Evolutionary conservation across 768 basidiomycete species (phyloP), one percentile per base, ranked within the genome.

Genomic region (Myochromella boudieri): DNA sequence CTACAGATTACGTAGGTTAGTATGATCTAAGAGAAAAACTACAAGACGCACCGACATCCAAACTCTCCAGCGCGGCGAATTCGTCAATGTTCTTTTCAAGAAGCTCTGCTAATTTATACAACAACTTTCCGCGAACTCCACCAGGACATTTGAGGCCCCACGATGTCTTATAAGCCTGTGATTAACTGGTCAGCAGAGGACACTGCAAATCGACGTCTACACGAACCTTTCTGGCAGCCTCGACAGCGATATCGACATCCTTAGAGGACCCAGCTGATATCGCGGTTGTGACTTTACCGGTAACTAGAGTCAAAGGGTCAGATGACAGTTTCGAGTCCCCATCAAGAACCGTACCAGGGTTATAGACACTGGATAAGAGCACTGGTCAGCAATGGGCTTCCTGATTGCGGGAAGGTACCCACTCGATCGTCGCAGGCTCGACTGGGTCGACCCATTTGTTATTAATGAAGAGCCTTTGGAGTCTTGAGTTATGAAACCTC

Each of bases 71-170:
- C 1, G 63, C 64, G 1, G 64, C 54, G 24, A 70, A 53, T 46
- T 67, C 65, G 7, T 65, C 62, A 1, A 37, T 49, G 20, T 67
- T 38, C 28, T 53, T 39, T 29, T 66, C 63, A 27, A 68, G 55
- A 4, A 67, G 57, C 29, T 67, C 58, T 2, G 62, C 66, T 14
- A 70, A 52, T 37, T 66, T 70, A 46, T 60, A 56, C 27, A 70
- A 34, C 1, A 64, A 42, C 24, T 60, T 57, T 27, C 63, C 63
- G 6, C 68, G 60, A 7, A 46, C 38, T 5, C 43, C 4, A 21
- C 82, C 85, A 3, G 81, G 67, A 22, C 60, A 56, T 52, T 83
- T 78, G 50, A 81, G 65, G 28, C 88, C 87, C 87, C 91, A 90
- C 31, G 66, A 61, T 9, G 77, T 80, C 18, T 84, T 78, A 61